Conservation (phyloP, 805 yeast genomes). For the Tetrapisispora taiwanensis region DNA sequence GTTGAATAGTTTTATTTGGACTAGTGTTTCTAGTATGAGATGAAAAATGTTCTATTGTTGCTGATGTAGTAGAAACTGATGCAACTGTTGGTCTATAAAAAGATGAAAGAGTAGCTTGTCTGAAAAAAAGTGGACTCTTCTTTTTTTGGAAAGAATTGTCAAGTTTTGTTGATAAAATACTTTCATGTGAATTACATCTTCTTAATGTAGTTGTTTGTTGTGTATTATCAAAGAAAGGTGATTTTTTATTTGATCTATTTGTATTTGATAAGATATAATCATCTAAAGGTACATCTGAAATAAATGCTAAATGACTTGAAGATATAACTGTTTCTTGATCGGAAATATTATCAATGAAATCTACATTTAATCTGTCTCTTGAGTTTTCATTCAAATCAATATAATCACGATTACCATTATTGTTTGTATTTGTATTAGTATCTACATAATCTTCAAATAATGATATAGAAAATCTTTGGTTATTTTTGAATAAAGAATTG, state of each 20-base stretch:
- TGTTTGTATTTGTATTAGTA: background rate
- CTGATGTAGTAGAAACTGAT: background rate
- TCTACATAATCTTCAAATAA: conserved; percentile 19
- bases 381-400: conserved; percentile 4
- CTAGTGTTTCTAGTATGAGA: background rate
- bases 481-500: conserved; percentile 23
- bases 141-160: background rate
- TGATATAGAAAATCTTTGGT: conserved; percentile 27
- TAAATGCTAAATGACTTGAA: conserved; percentile 6
- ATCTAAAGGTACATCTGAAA: background rate
- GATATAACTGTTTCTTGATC: conserved; percentile 23
- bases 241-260: background rate
- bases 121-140: background rate
- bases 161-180: conserved; percentile 18
- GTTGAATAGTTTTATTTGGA: background rate
- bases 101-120: background rate
- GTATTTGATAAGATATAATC: background rate
- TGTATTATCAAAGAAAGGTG: background rate
- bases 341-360: conserved; percentile 5
- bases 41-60: background rate
- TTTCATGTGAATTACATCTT: conserved; percentile 28
- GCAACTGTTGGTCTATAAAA: background rate
- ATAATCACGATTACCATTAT: background rate
- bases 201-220: conserved; percentile 12
- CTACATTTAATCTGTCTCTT: background rate